Evolutionary conservation across 345 rosid genomes (phyloP).

Genomic region (Acer yangbiense): DNA sequence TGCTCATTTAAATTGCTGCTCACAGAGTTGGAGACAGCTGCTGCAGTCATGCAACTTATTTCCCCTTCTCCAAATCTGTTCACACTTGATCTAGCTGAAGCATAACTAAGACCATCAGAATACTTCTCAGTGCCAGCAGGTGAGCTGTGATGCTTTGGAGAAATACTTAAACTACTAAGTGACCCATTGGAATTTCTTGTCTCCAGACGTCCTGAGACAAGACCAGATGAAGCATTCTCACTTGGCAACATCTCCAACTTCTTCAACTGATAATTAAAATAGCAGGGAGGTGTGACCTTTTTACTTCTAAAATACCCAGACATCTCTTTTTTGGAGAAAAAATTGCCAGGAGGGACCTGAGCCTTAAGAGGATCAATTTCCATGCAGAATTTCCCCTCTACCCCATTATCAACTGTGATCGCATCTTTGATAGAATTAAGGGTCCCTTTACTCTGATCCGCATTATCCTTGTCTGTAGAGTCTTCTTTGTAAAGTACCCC

Average conservation of each 20-base stretch:
- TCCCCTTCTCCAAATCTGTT: constrained; percentile 29
- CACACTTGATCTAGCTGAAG: constrained; percentile 30
- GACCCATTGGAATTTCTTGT: constrained; percentile 41
- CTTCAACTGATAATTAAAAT: constrained; percentile 45
- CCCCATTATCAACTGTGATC: constrained; percentile 34
- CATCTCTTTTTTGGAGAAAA: constrained; percentile 88
- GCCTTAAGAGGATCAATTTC: constrained; percentile 74
- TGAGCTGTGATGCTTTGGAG: constrained; percentile 34
- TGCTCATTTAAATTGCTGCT: constrained; percentile 36
- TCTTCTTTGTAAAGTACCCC: constrained; percentile 33
- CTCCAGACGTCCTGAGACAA: constrained; percentile 31
- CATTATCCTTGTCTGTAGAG: constrained; percentile 27
- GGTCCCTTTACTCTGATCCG: constrained; percentile 30
- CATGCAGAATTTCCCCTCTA: constrained; percentile 33
- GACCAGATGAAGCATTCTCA: constrained; percentile 25
- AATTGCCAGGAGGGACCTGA: constrained; percentile 78
- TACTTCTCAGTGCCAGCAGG: constrained; percentile 33
- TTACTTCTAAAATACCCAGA: constrained; percentile 61
- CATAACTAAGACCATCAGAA: constrained; percentile 37
- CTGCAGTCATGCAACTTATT: constrained; percentile 28
- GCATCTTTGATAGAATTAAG: constrained; percentile 32
- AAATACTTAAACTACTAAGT: constrained; percentile 17
- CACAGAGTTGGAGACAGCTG: constrained; percentile 29
- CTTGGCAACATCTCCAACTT: constrained; percentile 38
- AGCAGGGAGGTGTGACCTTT: constrained; percentile 55